Percentiles rank a stretch among this genome's conserved stretches.
phyloP scores from a whole-genome alignment of 257 asterid genomes.

The Solanum pimpinellifolium region DNA sequence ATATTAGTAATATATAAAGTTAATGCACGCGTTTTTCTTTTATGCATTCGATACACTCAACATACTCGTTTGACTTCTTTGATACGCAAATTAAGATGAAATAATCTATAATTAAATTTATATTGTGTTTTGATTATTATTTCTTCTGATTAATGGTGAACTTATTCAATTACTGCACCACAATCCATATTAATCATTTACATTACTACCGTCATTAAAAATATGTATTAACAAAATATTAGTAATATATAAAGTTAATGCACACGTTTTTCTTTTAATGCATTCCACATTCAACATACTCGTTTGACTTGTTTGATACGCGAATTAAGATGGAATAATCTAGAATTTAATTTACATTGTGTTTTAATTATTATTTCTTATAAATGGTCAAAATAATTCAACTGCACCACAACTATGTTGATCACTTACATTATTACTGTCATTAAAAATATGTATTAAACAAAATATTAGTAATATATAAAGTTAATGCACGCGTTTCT shows the following conservation, averaged over 20 bases:
- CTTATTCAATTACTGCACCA: too few species aligned
- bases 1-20: background rate
- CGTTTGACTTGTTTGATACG: background rate
- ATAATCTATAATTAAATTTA: too few species aligned
- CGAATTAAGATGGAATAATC: background rate
- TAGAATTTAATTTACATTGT: too few species aligned
- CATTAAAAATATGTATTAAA: too few species aligned
- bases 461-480: too few species aligned
- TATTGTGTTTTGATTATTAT: too few species aligned
- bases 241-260: background rate
- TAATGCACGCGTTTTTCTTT: background rate
- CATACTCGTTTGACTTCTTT: background rate
- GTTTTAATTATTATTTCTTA: too few species aligned
- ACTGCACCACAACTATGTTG: too few species aligned
- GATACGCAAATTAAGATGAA: background rate
- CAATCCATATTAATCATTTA: too few species aligned
- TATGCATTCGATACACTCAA: background rate
- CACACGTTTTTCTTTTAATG: background rate
- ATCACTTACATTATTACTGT: background rate
- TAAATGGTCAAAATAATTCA: too few species aligned
- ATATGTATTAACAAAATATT: background rate
- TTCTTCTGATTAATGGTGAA: too few species aligned
- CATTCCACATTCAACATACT: background rate
- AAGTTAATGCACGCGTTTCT: background rate
- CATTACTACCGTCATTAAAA: background rate